Evolutionary conservation across 371 early-diverging fungal species (phyloP).

Genomic region (Rhizopus sp.): DNA sequence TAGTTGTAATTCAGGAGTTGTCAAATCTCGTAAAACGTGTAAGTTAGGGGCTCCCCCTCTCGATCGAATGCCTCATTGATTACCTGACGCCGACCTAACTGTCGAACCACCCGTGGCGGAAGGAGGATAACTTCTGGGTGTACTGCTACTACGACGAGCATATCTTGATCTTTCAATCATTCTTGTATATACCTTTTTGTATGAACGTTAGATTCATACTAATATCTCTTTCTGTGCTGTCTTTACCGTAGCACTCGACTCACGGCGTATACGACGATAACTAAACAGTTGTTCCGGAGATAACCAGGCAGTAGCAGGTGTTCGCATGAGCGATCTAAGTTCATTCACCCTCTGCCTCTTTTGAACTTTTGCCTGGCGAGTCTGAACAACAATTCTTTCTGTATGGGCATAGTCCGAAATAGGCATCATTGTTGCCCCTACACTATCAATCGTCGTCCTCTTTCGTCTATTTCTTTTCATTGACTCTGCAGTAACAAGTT

Average conservation of each 20-base stretch:
- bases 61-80: no score
- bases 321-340: not conserved
- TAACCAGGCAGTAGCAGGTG: no score
- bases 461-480: not conserved
- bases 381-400: not conserved
- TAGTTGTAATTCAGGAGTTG: constrained; percentile 16
- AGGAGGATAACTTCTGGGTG: not conserved
- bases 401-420: not conserved
- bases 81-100: constrained; percentile 14
- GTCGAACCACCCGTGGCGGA: not conserved
- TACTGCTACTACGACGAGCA: not conserved
- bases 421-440: not conserved
- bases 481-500: not conserved
- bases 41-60: not conserved
- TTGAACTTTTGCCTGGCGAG: not conserved
- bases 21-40: constrained; percentile 2
- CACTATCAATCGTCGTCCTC: not conserved
- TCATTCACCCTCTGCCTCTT: not conserved
- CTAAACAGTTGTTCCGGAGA: no score
- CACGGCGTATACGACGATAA: no score
- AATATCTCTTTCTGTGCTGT: not conserved
- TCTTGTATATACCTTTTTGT: not conserved
- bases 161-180: constrained; percentile 8
- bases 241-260: not conserved
- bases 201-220: not conserved